Percentiles rank a stretch among this genome's conserved stretches.
These are phyloP conservation scores for Casuarina equisetifolia DNA, from an alignment of 306 rosid genomes.

Conservation along the genomic window DNA sequence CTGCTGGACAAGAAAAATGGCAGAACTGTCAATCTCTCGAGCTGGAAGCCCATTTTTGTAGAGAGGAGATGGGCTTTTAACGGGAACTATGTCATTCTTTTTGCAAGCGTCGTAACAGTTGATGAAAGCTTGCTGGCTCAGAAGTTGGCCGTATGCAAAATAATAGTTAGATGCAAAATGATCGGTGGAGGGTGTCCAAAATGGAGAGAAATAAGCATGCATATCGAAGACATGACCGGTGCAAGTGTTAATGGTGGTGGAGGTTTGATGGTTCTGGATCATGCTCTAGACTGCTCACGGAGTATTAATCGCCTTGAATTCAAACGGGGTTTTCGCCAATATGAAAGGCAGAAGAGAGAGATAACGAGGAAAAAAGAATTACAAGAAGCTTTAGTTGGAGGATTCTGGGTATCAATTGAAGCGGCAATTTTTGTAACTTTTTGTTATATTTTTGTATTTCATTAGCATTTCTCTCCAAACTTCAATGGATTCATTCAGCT, in stretches of 20 bases:
- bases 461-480: not conserved
- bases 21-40: not conserved
- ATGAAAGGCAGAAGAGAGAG: not conserved
- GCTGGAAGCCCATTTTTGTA: slow-evolving; percentile 1
- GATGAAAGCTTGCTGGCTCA: not conserved
- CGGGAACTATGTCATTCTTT: not conserved
- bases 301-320: slow-evolving; percentile 1
- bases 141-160: not conserved
- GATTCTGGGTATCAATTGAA: not conserved
- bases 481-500: not conserved
- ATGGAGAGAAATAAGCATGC: not conserved
- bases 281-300: not conserved
- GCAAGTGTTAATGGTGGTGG: not conserved
- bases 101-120: not conserved
- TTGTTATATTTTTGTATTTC: not conserved
- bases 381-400: not conserved
- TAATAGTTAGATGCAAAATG: not conserved
- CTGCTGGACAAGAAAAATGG: not conserved
- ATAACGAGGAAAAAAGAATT: not conserved
- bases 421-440: not conserved
- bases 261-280: slow-evolving; percentile 2
- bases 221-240: not conserved
- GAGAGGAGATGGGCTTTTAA: not conserved
- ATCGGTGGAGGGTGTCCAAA: not conserved
- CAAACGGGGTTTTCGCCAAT: not conserved